Evolutionary conservation across 352 stramenopile genomes (phyloP).

Genomic region (Globisporangium yorkense): DNA sequence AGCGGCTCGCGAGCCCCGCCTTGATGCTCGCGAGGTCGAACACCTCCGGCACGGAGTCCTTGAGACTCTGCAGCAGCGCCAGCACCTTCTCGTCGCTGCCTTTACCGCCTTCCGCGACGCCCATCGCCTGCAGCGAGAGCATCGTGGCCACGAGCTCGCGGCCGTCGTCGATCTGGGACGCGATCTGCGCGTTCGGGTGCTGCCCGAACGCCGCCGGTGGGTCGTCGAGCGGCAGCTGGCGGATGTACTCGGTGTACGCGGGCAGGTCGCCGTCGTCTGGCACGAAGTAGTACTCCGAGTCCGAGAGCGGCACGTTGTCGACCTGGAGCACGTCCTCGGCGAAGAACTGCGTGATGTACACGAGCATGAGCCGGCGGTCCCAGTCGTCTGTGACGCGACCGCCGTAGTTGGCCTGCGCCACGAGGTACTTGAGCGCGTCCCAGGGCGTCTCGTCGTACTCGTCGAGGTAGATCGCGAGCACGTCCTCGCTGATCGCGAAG

Average conservation of each 20-base stretch:
- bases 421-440: conserved; percentile 94
- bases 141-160: conserved; percentile 88
- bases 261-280: conserved; percentile 88
- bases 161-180: conserved; percentile 92
- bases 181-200: conserved; percentile 95
- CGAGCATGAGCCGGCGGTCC: conserved; percentile 93
- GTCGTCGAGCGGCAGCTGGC: conserved; percentile 86
- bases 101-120: conserved; percentile 75
- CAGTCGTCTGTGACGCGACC: conserved; percentile 95
- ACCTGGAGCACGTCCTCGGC: conserved; percentile 82
- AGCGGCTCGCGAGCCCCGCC: conserved; percentile 47
- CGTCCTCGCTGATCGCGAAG: conserved; percentile 95
- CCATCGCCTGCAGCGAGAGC: conserved; percentile 83
- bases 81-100: conserved; percentile 89
- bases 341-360: conserved; percentile 96
- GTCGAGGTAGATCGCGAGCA: conserved; percentile 93
- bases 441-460: conserved; percentile 91
- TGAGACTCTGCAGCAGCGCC: conserved; percentile 69
- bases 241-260: conserved; percentile 90
- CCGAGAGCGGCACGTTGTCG: conserved; percentile 83
- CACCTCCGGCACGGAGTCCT: conserved; percentile 85
- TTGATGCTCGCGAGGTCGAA: conserved; percentile 88
- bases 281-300: conserved; percentile 92
- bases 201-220: conserved; percentile 92
- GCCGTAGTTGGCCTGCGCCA: conserved; percentile 95